These are phyloP conservation scores for Arabidopsis thaliana DNA, from an alignment of 345 rosid species.

Conservation along the genomic window TAIR10.1 NC_003076.8:21302501-21303000, in stretches of 20 bases:
- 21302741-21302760: conserved; percentile 58
- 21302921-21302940: conserved; percentile 17
- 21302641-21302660: conserved; percentile 54
- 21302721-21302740: conserved; percentile 69
- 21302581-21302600: conserved; percentile 71
- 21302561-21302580: conserved; percentile 51
- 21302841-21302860: not conserved
- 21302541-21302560: conserved; percentile 54
- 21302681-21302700: too few species aligned
- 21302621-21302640: conserved; percentile 53
- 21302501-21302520: conserved; percentile 69
- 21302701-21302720: conserved; percentile 49
- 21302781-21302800: not conserved
- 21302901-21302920: not conserved
- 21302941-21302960: not conserved
- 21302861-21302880: not conserved
- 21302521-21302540: conserved; percentile 68
- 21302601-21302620: conserved; percentile 55
- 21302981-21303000: not conserved
- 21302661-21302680: conserved; percentile 42
- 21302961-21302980: not conserved
- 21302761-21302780: conserved; percentile 64
- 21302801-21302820: conserved; percentile 3
- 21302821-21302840: conserved; percentile 41
- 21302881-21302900: not conserved